Evolutionary conservation across 164 flowering plant species (phyloP).

Genomic region (Kalanchoe fedtschenkoi): DNA sequence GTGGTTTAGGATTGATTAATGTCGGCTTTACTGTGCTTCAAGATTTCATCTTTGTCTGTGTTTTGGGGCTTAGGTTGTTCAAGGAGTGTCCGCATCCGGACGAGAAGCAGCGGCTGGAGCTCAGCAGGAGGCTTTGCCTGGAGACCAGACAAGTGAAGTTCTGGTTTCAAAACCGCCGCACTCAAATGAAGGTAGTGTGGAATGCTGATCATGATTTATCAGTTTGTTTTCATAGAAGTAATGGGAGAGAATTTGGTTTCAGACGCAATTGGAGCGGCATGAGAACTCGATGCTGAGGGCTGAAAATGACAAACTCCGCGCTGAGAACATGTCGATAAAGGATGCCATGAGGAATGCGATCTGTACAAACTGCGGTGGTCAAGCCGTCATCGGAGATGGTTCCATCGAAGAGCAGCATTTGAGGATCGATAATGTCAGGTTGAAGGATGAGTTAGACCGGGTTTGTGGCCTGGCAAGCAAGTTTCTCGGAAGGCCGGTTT

Average conservation of each 20-base stretch:
- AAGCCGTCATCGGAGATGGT: conserved; percentile 75
- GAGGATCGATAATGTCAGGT: conserved; percentile 81
- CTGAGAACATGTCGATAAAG: conserved; percentile 78
- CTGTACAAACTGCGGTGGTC: conserved; percentile 87
- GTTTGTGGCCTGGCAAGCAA: conserved; percentile 82
- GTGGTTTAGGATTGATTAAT: neutral
- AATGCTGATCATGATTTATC: neutral
- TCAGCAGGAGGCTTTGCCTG: conserved; percentile 66
- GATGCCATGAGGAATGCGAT: conserved; percentile 91
- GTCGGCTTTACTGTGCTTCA: neutral
- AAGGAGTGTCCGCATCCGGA: conserved; percentile 99
- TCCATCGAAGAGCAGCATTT: conserved; percentile 90
- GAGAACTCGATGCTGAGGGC: conserved; percentile 79
- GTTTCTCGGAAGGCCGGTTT: conserved; percentile 53
- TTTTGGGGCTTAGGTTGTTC: conserved; percentile 44
- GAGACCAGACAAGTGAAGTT: conserved; percentile 93
- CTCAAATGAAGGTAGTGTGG: conserved; percentile 84
- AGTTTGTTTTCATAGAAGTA: neutral
- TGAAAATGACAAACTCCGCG: conserved; percentile 89
- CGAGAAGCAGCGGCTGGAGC: conserved; percentile 88
- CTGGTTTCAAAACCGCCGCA: conserved; percentile 95
- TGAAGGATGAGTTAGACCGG: conserved; percentile 84
- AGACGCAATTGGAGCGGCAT: conserved; percentile 95
- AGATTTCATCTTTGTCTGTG: neutral
- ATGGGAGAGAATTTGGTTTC: conserved; percentile 3